Evolutionary conservation across 306 rosid genomes (phyloP), one percentile per base, ranked within the genome.

Genomic region (Cicer bijugum): DNA sequence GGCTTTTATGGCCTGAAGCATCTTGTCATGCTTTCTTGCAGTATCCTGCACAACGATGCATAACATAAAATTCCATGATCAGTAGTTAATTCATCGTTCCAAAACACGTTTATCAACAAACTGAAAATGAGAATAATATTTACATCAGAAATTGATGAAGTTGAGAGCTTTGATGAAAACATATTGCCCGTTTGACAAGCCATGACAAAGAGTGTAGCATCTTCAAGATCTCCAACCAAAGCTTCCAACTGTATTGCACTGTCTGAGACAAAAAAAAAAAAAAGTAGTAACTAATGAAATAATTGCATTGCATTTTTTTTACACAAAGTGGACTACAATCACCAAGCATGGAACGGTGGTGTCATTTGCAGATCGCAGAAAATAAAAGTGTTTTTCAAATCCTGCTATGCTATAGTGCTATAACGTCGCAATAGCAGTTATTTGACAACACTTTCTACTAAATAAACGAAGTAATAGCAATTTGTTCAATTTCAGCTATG

Each of bases 181-280:
- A 78, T 48, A 38, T 69, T 82, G 66, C 91, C 79, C 6, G 83
- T 74, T 40, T 63, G 88, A 81, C 77, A n/a, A 76, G 86, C 82
- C 89, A 84, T 39, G 39, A 85, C 87, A 74, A 76, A 78, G 72
- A 86, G 82, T 63, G 91, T 88, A 76, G 91, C 86, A 85, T 90
- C 96, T 86, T 90, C 96, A 82, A 90, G 87, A 82, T 90, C 93
- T 55, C 96, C 96, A 75, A 88, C 92, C 72, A 80, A 85, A 78
- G 89, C 90, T 83, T 90, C 96, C 82, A 90, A 86, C 85, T 79
- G 87, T 68, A 90, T 57, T 80, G 91, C 84, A 85, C 82, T 85
- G 84, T 85, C 96, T 90, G 93, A 83, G 82, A 86, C 80, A 75
- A 60, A 69, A 17, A 66, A 57, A 60, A n/a, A n/a, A 17, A 19